A percentile compares a stretch with the other conserved stretches of the same genome.
Conservation (phyloP, 2,329 filamentous ascomycete genomes). For the Penicillium sp. region DNA sequence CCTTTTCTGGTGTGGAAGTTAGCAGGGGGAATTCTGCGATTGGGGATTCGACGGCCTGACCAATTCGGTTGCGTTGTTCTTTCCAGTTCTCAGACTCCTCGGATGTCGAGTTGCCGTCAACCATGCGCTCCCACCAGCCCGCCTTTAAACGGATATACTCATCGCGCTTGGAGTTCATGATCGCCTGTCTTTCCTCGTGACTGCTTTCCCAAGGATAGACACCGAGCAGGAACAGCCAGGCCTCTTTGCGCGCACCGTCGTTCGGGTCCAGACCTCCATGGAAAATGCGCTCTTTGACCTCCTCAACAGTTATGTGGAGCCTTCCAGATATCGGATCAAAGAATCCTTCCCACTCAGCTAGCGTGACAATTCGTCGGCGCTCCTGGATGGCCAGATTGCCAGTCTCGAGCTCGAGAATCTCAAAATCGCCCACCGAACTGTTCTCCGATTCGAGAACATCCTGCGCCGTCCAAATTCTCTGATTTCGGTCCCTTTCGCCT, state of each 20-base stretch:
- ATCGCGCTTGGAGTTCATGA: constrained; percentile 82
- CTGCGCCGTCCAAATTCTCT: constrained; percentile 88
- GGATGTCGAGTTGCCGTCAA: constrained; percentile 75
- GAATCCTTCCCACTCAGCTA: constrained; percentile 88
- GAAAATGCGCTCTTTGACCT: constrained; percentile 96
- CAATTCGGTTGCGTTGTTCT: constrained; percentile 89
- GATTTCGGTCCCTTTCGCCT: constrained; percentile 81
- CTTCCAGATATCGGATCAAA: constrained; percentile 77
- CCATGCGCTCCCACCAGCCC: constrained; percentile 91
- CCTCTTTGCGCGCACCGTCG: constrained; percentile 92
- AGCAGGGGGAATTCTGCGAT: constrained; percentile 22
- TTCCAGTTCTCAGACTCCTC: constrained; percentile 95
- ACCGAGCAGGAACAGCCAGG: constrained; percentile 91
- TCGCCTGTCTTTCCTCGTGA: constrained; percentile 76
- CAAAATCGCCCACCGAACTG: constrained; percentile 93
- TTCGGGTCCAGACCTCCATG: constrained; percentile 87
- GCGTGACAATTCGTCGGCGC: constrained; percentile 71
- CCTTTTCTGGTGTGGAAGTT: constrained; percentile 75
- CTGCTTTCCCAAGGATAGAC: constrained; percentile 94
- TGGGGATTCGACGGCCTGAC: constrained; percentile 56
- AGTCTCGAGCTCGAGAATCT: constrained; percentile 80
- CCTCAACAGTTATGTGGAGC: constrained; percentile 78
- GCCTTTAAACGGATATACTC: constrained; percentile 94
- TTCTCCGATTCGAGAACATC: constrained; percentile 94
- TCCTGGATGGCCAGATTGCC: constrained; percentile 74